Evolutionary conservation across 1,284 basidiomycete species (phyloP).

Genomic region (Ganoderma lucidum): DNA sequence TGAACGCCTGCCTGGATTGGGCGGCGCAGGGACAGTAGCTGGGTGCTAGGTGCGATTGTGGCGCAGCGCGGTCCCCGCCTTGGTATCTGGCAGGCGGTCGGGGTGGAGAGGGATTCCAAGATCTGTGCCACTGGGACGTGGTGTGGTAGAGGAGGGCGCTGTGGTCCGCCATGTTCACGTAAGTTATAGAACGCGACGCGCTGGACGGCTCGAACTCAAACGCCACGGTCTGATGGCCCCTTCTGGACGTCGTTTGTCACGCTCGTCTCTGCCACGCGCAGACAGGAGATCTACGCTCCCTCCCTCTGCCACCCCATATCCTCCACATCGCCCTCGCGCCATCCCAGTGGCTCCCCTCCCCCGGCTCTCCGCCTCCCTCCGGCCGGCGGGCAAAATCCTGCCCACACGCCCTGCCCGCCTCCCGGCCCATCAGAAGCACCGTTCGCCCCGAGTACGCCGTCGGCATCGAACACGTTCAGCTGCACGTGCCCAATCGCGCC

Average conservation of each 20-base stretch:
- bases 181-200: slow-evolving; percentile 30
- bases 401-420: slow-evolving; percentile 27
- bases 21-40: slow-evolving; percentile 21
- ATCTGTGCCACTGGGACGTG: slow-evolving; percentile 26
- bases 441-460: slow-evolving; percentile 32
- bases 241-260: slow-evolving; percentile 32
- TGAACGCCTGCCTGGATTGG: slow-evolving; percentile 21
- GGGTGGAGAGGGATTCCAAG: slow-evolving; percentile 23
- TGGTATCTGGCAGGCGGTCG: slow-evolving; percentile 12
- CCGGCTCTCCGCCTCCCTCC: background rate
- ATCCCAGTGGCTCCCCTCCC: background rate
- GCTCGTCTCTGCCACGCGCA: slow-evolving; percentile 25
- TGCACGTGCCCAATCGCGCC: slow-evolving; percentile 8
- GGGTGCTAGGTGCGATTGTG: slow-evolving; percentile 12
- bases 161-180: slow-evolving; percentile 28
- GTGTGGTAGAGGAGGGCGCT: slow-evolving; percentile 22
- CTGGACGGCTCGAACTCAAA: slow-evolving; percentile 35
- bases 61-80: slow-evolving; percentile 21
- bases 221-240: slow-evolving; percentile 43
- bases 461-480: slow-evolving; percentile 31
- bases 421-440: slow-evolving; percentile 30
- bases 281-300: slow-evolving; percentile 27
- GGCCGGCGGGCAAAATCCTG: slow-evolving; percentile 3
- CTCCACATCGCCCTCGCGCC: background rate
- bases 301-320: slow-evolving; percentile 4